Evolutionary conservation across 192 early-diverging fungal genomes (phyloP).

Genomic region (Glomus cerebriforme): DNA sequence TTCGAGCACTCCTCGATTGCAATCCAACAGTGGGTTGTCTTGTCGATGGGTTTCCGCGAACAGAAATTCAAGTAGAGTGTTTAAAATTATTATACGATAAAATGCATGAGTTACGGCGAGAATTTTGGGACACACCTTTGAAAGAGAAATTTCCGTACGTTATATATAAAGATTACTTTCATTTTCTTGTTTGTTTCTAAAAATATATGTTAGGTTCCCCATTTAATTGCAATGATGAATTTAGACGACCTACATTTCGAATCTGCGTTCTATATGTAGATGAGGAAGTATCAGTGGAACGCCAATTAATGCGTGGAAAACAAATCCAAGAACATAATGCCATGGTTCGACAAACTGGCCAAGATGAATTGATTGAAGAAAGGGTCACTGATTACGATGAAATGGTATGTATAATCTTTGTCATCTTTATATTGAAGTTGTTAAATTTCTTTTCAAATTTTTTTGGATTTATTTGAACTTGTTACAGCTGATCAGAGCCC

Average conservation of each 20-base stretch:
- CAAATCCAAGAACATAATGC: constrained; percentile 55
- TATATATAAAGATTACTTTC: too few species aligned
- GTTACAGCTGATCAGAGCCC: constrained; percentile 51
- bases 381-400: constrained; percentile 60
- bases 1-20: constrained; percentile 53
- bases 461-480: background rate
- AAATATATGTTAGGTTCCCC: too few species aligned
- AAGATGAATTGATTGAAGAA: constrained; percentile 57
- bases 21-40: constrained; percentile 56
- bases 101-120: constrained; percentile 54
- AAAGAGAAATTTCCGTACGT: constrained; percentile 53
- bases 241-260: constrained; percentile 55
- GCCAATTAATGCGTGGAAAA: constrained; percentile 51
- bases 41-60: constrained; percentile 61
- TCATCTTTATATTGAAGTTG: background rate
- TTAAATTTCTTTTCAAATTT: background rate
- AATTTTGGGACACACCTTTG: constrained; percentile 51
- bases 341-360: constrained; percentile 49
- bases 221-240: background rate
- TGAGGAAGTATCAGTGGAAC: constrained; percentile 55
- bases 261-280: constrained; percentile 61
- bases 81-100: constrained; percentile 55
- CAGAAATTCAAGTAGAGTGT: constrained; percentile 59
- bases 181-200: too few species aligned
- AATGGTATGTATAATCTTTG: constrained; percentile 37